A percentile compares a stretch with the other conserved stretches of the same genome.
These are phyloP conservation scores for Capsicum chinense DNA, from an alignment of 257 asterid genomes.

Conservation along the genomic window DNA sequence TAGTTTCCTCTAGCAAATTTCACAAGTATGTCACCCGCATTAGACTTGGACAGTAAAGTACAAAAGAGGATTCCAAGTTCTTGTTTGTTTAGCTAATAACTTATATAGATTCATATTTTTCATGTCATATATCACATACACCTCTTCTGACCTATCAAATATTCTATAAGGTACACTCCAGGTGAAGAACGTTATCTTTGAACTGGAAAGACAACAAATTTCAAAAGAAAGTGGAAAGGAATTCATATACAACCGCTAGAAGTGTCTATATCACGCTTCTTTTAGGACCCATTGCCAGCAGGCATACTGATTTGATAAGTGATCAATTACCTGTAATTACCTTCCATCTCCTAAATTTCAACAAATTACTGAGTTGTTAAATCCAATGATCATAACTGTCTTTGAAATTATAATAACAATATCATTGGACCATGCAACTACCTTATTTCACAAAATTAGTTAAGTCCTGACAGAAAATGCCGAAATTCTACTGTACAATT, in stretches of 20 bases:
- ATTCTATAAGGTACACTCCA: not conserved
- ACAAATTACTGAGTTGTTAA: conserved; percentile 6
- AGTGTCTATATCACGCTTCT: conserved; percentile 19
- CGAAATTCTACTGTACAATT: not conserved
- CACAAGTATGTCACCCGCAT: conserved; percentile 10
- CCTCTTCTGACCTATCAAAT: conserved; percentile 21
- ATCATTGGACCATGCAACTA: conserved; percentile 9
- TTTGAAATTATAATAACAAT: not conserved
- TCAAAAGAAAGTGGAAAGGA: conserved; percentile 21
- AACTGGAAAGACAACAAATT: not conserved
- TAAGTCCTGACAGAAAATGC: conserved; percentile 7
- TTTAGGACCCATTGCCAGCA: conserved; percentile 6
- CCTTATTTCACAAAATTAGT: not conserved
- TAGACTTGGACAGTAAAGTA: conserved; percentile 11
- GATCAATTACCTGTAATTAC: not conserved
- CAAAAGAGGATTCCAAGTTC: conserved; percentile 20
- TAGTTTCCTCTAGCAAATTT: conserved; percentile 13
- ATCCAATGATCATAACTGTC: not conserved
- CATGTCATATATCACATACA: conserved; percentile 20
- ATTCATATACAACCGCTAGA: not conserved
- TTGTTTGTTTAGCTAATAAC: not conserved
- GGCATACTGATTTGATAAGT: not conserved
- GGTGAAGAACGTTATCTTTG: conserved; percentile 6
- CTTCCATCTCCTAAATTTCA: conserved; percentile 3
- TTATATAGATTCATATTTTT: not conserved